phyloP scores from a whole-genome alignment of 2,329 filamentous ascomycete species.

The Bertia moriformis region DNA sequence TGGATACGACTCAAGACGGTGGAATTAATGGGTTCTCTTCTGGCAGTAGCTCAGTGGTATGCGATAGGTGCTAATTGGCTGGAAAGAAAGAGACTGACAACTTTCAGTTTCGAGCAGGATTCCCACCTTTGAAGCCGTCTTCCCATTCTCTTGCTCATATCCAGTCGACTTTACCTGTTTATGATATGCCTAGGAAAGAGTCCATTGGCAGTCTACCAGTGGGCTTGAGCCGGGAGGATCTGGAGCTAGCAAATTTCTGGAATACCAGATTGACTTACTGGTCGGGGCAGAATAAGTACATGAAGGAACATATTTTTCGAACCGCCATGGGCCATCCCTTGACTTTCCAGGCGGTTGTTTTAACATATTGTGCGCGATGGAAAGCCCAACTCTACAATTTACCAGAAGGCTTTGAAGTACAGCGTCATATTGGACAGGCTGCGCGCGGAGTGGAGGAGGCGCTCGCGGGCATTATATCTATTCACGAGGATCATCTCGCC shows the following conservation, averaged over 20 bases:
- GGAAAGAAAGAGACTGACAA: too few relatives aligned
- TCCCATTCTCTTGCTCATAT: too few relatives aligned
- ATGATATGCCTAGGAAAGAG: background rate
- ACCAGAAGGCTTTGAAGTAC: background rate
- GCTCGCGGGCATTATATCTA: background rate
- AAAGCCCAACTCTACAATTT: constrained; percentile 11
- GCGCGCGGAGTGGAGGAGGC: background rate
- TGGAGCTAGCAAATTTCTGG: constrained; percentile 18
- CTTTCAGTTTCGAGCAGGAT: too few relatives aligned
- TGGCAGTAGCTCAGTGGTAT: background rate
- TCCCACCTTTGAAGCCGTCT: too few relatives aligned
- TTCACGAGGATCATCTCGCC: background rate
- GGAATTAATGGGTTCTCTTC: background rate
- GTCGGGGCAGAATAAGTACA: constrained; percentile 20
- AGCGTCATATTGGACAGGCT: background rate
- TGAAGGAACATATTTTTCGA: constrained; percentile 19
- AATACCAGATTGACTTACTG: constrained; percentile 19
- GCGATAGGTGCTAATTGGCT: background rate
- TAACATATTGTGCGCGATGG: constrained; percentile 20
- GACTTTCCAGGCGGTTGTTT: constrained; percentile 17
- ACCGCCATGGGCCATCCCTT: constrained; percentile 16
- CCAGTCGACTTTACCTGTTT: too few relatives aligned
- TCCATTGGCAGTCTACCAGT: background rate
- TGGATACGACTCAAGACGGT: background rate
- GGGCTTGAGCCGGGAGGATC: constrained; percentile 7